Evolutionary conservation across 164 flowering plant species (phyloP).

Genomic region (Platanus orientalis): DNA sequence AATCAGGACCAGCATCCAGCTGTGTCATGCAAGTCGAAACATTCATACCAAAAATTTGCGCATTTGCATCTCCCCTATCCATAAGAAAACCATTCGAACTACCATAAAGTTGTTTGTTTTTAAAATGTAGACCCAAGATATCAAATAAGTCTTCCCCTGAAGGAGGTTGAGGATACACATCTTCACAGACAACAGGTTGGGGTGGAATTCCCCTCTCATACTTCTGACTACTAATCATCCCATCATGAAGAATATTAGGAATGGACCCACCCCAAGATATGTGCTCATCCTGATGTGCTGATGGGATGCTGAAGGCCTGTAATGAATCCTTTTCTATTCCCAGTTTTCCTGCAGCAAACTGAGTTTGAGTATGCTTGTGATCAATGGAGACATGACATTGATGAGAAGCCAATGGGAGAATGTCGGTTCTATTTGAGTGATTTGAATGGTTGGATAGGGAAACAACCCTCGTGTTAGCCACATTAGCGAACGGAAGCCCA

Average conservation of each 20-base stretch:
- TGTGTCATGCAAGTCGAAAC: slow-evolving; percentile 20
- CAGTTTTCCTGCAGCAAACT: slow-evolving; percentile 16
- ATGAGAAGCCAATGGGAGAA: slow-evolving; percentile 14
- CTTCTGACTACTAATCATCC: slow-evolving; percentile 7
- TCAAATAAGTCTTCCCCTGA: slow-evolving; percentile 74
- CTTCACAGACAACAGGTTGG: slow-evolving; percentile 14
- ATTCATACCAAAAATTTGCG: slow-evolving; percentile 17
- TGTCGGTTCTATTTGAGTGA: slow-evolving; percentile 10
- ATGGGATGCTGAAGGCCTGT: slow-evolving; percentile 28
- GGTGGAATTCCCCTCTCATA: slow-evolving; percentile 12
- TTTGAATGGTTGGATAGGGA: slow-evolving; percentile 10
- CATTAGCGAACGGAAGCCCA: slow-evolving; percentile 18
- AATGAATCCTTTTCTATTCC: slow-evolving; percentile 26
- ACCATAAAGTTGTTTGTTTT: slow-evolving; percentile 33
- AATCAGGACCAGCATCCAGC: slow-evolving; percentile 18
- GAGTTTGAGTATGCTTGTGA: slow-evolving; percentile 13
- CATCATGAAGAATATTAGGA: slow-evolving; percentile 21
- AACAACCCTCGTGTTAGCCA: slow-evolving; percentile 14
- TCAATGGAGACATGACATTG: not conserved
- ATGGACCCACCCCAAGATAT: slow-evolving; percentile 14
- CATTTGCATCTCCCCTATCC: slow-evolving; percentile 12
- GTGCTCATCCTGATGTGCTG: slow-evolving; percentile 12
- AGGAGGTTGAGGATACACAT: slow-evolving; percentile 20
- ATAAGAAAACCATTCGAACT: slow-evolving; percentile 20
- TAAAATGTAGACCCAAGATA: slow-evolving; percentile 54